Conservation (phyloP, 139 green algal species). For the Tetradesmus lagerheimii region DNA sequence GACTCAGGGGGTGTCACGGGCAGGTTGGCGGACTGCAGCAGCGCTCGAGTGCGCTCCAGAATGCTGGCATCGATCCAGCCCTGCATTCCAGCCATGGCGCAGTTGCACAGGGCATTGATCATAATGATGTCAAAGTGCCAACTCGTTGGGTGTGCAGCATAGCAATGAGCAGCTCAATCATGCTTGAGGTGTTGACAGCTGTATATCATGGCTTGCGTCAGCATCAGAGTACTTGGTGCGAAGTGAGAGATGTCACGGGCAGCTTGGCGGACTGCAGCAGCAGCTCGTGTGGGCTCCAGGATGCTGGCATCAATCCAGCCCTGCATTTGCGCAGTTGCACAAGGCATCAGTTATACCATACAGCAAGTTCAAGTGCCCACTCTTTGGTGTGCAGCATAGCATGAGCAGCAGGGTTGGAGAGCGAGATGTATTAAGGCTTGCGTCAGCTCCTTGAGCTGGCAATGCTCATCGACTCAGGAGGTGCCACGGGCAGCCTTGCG, state of each 20-base stretch:
- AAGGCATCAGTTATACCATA: background rate
- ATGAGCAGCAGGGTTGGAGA: too few species aligned
- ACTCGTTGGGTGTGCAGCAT: too few species aligned
- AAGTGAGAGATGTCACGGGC: conserved; percentile 75
- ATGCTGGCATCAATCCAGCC: background rate
- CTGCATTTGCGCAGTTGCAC: background rate
- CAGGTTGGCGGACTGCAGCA: conserved; percentile 82
- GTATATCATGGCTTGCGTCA: too few species aligned
- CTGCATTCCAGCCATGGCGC: too few species aligned
- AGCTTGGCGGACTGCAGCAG: conserved; percentile 65
- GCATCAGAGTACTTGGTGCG: conserved; percentile 65
- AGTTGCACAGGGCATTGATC: too few species aligned
- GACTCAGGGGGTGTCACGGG: conserved; percentile 73
- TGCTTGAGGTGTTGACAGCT: too few species aligned
- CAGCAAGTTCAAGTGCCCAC: too few species aligned
- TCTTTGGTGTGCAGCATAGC: too few species aligned
- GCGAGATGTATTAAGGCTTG: too few species aligned
- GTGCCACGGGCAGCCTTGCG: conserved; percentile 77
- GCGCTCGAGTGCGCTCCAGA: conserved; percentile 67
- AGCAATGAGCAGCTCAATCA: too few species aligned
- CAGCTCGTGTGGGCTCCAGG: background rate
- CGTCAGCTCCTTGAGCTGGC: conserved; percentile 91
- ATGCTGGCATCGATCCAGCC: conserved; percentile 88
- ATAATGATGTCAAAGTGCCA: too few species aligned
- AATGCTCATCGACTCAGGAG: conserved; percentile 65